Evolutionary conservation across 139 green algal species (phyloP).

Genomic region (Tetradesmus obliquus): DNA sequence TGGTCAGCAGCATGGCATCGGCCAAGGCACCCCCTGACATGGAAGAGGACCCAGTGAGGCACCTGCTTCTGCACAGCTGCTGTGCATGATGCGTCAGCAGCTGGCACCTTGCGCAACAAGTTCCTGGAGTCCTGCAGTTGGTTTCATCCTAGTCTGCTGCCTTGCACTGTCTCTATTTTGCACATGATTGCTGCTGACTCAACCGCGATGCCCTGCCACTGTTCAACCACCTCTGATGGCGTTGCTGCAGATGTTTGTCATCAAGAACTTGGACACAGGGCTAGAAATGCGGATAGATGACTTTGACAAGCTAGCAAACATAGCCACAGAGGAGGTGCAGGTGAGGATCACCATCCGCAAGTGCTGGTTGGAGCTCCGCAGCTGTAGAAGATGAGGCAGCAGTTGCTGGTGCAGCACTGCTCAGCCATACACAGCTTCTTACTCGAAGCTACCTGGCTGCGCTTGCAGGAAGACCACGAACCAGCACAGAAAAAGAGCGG

Average conservation of each 20-base stretch:
- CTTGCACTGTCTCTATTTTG: not conserved
- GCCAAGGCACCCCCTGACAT: not conserved
- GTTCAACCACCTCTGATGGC: not conserved
- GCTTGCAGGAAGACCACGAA: slow-evolving; percentile 15
- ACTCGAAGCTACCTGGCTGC: not conserved
- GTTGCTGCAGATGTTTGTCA: slow-evolving; percentile 39
- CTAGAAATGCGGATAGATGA: slow-evolving; percentile 49
- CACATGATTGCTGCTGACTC: not conserved
- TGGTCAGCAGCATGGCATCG: not conserved
- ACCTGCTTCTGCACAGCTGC: not conserved
- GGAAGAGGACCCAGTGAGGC: not conserved
- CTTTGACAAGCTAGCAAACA: slow-evolving; percentile 41
- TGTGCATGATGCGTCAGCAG: not conserved
- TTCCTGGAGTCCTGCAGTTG: not conserved
- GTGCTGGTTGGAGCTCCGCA: not conserved
- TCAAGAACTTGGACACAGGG: slow-evolving; percentile 49
- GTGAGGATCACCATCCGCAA: not conserved
- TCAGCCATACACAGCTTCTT: not conserved
- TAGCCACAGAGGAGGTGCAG: slow-evolving; percentile 27
- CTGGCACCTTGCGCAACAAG: not conserved
- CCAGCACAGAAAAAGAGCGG: slow-evolving; percentile 14
- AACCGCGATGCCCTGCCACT: not conserved
- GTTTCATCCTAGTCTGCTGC: not conserved
- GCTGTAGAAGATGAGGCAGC: not conserved
- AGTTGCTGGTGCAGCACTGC: not conserved